phyloP scores from a whole-genome alignment of 2,329 filamentous ascomycete species.

The Scolecobasidium constrictum region DNA sequence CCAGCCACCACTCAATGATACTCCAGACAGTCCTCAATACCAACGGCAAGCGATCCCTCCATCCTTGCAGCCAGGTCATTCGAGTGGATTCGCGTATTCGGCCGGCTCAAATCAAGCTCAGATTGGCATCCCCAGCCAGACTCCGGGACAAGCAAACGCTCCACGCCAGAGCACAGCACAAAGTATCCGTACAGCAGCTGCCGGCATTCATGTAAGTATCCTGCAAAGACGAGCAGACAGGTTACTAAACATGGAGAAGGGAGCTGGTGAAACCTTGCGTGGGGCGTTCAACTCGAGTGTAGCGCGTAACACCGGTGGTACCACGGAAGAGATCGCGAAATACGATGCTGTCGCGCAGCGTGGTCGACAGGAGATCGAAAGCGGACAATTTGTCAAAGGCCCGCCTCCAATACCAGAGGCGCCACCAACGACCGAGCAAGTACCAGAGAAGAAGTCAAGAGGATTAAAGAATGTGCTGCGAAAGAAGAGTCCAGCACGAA shows the following conservation, averaged over 20 bases:
- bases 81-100: too few relatives aligned
- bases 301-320: background rate
- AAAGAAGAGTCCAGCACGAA: conserved; percentile 5
- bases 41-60: background rate
- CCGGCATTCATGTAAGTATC: conserved; percentile 9
- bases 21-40: conserved; percentile 1
- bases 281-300: conserved; percentile 7
- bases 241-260: background rate
- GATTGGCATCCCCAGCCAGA: background rate
- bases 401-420: background rate
- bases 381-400: conserved; percentile 4
- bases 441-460: conserved; percentile 3
- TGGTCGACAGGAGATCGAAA: conserved; percentile 7
- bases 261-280: conserved; percentile 4
- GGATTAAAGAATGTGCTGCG: conserved; percentile 5
- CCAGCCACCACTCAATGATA: conserved; percentile 3
- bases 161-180: conserved; percentile 4
- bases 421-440: background rate
- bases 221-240: background rate
- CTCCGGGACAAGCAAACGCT: too few relatives aligned
- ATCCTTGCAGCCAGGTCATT: too few relatives aligned
- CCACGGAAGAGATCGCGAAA: background rate
- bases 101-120: background rate
- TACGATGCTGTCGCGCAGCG: conserved; percentile 3
- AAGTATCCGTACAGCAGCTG: conserved; percentile 2